Evolutionary conservation across 139 green algal species (phyloP).

Genomic region (Closterium sp.): DNA sequence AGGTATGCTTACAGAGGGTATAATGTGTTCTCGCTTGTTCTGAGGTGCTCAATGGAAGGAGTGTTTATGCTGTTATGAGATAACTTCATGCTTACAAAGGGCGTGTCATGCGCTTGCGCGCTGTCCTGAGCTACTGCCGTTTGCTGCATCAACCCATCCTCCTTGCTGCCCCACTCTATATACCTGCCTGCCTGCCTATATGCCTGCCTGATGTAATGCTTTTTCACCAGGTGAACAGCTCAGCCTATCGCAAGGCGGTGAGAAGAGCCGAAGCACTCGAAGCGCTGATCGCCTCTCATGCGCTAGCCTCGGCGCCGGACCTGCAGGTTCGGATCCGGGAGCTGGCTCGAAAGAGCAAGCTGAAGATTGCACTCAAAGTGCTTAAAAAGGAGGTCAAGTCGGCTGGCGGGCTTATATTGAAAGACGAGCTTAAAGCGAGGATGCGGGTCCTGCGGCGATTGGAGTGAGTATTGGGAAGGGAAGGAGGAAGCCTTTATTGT

Average conservation of each 20-base stretch:
- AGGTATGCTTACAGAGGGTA: conserved; percentile 50
- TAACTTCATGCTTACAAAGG: too few relatives aligned
- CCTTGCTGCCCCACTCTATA: too few relatives aligned
- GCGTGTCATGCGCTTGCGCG: too few relatives aligned
- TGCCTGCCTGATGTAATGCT: too few relatives aligned
- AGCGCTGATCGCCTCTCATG: conserved; percentile 14
- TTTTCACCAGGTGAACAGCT: neutral
- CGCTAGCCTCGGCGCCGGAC: neutral
- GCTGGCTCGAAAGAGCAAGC: conserved; percentile 13
- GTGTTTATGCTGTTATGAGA: too few relatives aligned
- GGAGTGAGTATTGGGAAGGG: conserved; percentile 46
- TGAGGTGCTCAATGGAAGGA: too few relatives aligned
- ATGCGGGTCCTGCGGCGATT: conserved; percentile 76
- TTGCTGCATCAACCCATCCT: too few relatives aligned
- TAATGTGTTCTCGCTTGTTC: too few relatives aligned
- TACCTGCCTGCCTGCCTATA: too few relatives aligned
- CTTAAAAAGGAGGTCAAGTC: conserved; percentile 19
- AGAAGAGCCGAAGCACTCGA: conserved; percentile 51
- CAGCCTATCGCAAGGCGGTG: conserved; percentile 40
- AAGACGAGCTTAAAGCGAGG: conserved; percentile 58
- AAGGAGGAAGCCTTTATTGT: too few relatives aligned
- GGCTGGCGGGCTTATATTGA: conserved; percentile 28
- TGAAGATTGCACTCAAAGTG: conserved; percentile 20
- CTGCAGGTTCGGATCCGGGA: conserved; percentile 5
- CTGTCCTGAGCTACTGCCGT: too few relatives aligned